Evolutionary conservation across 208 protist species (phyloP).

Genomic region (Naegleria fowleri): DNA sequence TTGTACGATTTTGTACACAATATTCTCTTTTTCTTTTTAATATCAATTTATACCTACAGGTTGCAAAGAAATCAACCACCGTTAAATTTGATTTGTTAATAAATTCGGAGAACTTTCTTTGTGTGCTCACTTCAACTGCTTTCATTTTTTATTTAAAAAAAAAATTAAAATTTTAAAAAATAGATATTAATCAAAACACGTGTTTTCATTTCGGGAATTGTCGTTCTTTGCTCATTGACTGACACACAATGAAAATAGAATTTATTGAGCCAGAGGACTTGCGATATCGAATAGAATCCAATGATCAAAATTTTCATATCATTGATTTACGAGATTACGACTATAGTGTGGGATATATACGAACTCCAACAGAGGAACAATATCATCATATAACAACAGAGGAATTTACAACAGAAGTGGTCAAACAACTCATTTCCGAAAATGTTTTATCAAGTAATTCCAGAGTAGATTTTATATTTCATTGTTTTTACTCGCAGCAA

Average conservation of each 20-base stretch:
- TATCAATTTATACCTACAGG: background rate
- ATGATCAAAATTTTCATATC: background rate
- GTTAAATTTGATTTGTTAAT: background rate
- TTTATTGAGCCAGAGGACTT: constrained; percentile 1
- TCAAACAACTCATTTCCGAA: background rate
- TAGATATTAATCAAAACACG: background rate
- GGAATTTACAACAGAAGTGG: background rate
- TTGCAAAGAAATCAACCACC: background rate
- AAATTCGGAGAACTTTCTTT: background rate
- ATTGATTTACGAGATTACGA: background rate
- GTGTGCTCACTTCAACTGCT: background rate
- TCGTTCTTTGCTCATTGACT: no score
- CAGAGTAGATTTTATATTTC: background rate
- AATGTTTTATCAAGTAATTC: background rate
- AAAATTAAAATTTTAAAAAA: background rate
- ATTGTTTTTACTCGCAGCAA: background rate
- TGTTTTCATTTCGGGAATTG: background rate
- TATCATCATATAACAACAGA: background rate
- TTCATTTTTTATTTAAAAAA: background rate
- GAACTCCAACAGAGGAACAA: background rate
- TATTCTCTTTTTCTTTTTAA: background rate
- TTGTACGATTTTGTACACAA: background rate
- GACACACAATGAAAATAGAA: background rate
- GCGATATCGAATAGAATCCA: background rate
- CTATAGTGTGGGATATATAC: background rate